phyloP scores from a whole-genome alignment of 306 rosid species.

The Castanospermum australe region DNA sequence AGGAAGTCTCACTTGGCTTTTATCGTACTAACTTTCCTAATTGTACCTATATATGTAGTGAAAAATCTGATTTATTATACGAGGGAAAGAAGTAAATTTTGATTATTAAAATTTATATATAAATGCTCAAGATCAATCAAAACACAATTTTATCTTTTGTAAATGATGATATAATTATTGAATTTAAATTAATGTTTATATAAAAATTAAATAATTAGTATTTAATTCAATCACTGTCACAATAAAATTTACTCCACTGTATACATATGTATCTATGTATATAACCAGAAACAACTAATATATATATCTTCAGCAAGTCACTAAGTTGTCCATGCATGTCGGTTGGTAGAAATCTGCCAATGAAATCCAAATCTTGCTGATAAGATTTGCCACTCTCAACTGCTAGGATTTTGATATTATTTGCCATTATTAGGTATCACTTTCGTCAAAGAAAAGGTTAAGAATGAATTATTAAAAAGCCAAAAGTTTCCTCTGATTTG shows the following conservation, averaged over 20 bases:
- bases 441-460: slow-evolving; percentile 25
- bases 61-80: neutral
- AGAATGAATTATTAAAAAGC: slow-evolving; percentile 41
- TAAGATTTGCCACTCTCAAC: slow-evolving; percentile 54
- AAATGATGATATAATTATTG: no score
- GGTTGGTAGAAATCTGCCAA: slow-evolving; percentile 33
- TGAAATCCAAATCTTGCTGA: slow-evolving; percentile 34
- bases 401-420: slow-evolving; percentile 29
- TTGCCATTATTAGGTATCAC: slow-evolving; percentile 29
- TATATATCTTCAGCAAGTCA: no score
- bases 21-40: neutral
- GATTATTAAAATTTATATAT: neutral
- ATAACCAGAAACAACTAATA: no score
- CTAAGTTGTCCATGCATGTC: slow-evolving; percentile 38
- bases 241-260: neutral
- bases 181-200: no score
- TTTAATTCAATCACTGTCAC: neutral
- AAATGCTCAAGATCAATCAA: no score
- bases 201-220: no score
- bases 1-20: neutral
- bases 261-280: neutral
- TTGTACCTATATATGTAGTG: neutral
- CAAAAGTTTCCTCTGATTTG: slow-evolving; percentile 31
- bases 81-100: neutral
- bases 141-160: no score